Base-by-base conservation (phyloP, 1,284 basidiomycete species). In the Amylostereum areolatum region DNA sequence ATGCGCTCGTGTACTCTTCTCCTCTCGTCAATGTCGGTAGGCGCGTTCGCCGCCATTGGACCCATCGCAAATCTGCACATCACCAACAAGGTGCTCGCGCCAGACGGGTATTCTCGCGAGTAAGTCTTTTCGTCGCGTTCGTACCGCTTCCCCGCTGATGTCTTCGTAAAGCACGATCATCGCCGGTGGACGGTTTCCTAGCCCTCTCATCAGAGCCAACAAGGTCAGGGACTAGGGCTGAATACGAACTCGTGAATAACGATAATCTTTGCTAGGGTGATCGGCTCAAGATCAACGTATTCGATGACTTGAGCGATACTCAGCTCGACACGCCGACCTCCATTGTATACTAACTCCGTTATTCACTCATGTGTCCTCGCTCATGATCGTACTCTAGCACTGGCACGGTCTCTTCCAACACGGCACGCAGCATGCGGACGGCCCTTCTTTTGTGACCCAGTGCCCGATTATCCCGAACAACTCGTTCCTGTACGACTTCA, bases 401-500 rank as follows among this genome's bases (percentile, higher is more conserved):
- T 65, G 65, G 64, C 62, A 63, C 39, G 60, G 60, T 29, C 43
- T 65, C 42, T 60, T 57, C 34, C 63, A 51, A 59, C 54, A 49
- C 49, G 53, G 46, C 56, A 62, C 63, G 3, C 60, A 53, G 36
- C 58, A 55, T 24, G 61, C 53, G 29, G 63, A 65, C 45, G 63
- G 63, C 11, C 51, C 53, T 5, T n/a, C 25, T 43, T 27, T 43
- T 43, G 25, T 25, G 10, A 43, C 41, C 25, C n/a, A 77, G 56
- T 83, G 80, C 57, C 75, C 76, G 1, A 77, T 81, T 49, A 68
- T 68, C 2, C 62, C 74, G 0, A 69, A 67, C 1, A 55, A 66
- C 18, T 67, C 65, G 4, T 81, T 77, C 65, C 65, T 71, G 18
- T 81, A 72, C 53, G 57, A 67, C 40, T 64, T 71, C 52, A 57